Evolutionary conservation across 441 rosid species (phyloP).

Genomic region (Omphalea diandra): DNA sequence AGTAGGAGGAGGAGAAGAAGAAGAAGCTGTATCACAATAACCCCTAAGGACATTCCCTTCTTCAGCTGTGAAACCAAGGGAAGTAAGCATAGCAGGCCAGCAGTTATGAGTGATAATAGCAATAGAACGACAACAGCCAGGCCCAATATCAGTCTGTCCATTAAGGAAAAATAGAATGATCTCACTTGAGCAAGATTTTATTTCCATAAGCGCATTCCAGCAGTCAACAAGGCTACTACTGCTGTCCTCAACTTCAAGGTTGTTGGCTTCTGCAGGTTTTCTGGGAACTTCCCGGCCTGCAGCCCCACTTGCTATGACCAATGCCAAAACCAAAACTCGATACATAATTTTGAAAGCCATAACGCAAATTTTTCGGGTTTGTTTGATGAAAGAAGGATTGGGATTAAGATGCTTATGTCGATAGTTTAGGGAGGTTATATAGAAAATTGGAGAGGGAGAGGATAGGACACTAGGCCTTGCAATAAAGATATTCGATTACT

Average conservation of each 20-base stretch:
- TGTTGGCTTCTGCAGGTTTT: conserved; percentile 28
- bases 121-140: conserved; percentile 50
- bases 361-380: no score
- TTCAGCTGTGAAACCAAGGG: conserved; percentile 55
- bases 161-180: conserved; percentile 50
- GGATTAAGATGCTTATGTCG: no score
- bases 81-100: conserved; percentile 59
- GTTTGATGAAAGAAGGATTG: no score
- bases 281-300: conserved; percentile 25
- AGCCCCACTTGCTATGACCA: conserved; percentile 12
- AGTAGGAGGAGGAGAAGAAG: conserved; percentile 19
- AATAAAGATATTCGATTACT: no score
- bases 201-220: conserved; percentile 54
- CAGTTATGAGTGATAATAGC: conserved; percentile 40
- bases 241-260: conserved; percentile 38
- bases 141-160: conserved; percentile 50
- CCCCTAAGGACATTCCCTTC: conserved; percentile 58
- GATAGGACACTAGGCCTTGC: no score
- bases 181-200: conserved; percentile 57
- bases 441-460: no score
- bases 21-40: conserved; percentile 40
- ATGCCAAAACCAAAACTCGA: conserved; percentile 10
- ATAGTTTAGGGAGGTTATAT: no score
- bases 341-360: conserved; percentile 13
- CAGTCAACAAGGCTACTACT: conserved; percentile 53